Base-by-base conservation (phyloP, 768 basidiomycete species). In the Dioszegia aurantiaca region DNA sequence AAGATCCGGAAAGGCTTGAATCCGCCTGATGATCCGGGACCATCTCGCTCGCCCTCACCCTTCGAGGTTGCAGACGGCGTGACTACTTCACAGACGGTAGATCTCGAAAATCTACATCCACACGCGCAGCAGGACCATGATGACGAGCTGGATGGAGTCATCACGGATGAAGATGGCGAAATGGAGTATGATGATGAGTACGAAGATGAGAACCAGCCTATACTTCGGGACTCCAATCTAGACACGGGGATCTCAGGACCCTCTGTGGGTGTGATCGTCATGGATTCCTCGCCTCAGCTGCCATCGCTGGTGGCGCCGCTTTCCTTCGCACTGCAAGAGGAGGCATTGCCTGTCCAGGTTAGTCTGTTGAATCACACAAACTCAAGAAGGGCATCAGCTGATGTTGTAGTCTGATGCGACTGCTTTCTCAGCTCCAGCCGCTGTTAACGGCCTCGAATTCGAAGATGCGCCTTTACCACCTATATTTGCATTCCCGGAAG, bases 1-100 rank as follows among this genome's bases (percentile, higher is more conserved):
- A 71, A 71, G 59, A 71, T 71, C 19, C 44, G 59, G 12, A 40
- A 47, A n/a, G 64, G 64, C n/a, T 39, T 64, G 36, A 56, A 68
- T 41, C 67, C 64, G 17, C 62, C 58, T 26, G 39, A 60, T 10
- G 56, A 56, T 8, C 67, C 69, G 2, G 66, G 62, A 27, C 67
- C 69, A 31, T 68, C 67, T 17, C 43, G 64, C 41, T 68, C 66
- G 12, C 69, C 67, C 19, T 68, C 64, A 10, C 66, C 67, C 2
- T 24, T 55, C 46, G 39, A 42, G 39, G 3, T 23, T 30, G 3
- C 31, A 17, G 40, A 56, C 3, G 61, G 44, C 9, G 56, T 43
- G 24, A 37, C 3, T 4, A 45, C 19, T 16, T 33, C 23, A 21
- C 24, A 33, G 46, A 5, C 19, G 16, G 48, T n/a, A 17, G 28